Conservation (phyloP, 768 basidiomycete species). For the Cystobasidiopsis lactophilus region DNA sequence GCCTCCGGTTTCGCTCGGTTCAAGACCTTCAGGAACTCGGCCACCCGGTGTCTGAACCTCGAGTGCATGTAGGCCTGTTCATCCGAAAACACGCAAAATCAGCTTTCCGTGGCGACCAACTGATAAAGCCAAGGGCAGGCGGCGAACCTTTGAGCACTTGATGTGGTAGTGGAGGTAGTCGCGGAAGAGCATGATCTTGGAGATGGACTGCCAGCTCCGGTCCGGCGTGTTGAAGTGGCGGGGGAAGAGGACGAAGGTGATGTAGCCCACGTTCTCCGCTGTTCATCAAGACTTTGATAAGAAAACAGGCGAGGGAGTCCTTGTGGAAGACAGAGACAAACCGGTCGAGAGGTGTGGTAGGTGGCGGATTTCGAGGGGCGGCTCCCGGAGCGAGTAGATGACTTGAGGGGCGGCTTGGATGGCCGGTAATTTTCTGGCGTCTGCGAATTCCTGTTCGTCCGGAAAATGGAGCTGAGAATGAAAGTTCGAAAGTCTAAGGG, state of each 20-base stretch:
- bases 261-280: conserved; percentile 64
- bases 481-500: background rate
- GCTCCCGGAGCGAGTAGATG: conserved; percentile 77
- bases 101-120: conserved; percentile 22
- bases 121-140: background rate
- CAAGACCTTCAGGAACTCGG: conserved; percentile 62
- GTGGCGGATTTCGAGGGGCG: conserved; percentile 86
- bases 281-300: too few species aligned
- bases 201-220: conserved; percentile 56
- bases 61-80: conserved; percentile 95
- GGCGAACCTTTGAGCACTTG: conserved; percentile 33
- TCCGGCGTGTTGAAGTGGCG: conserved; percentile 64
- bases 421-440: conserved; percentile 76
- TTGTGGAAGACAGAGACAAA: too few species aligned
- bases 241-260: conserved; percentile 93
- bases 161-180: conserved; percentile 99
- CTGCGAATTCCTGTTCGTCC: conserved; percentile 68
- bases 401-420: conserved; percentile 97
- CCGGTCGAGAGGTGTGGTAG: conserved; percentile 47
- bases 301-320: too few species aligned
- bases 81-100: too few species aligned
- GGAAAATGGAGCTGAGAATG: background rate
- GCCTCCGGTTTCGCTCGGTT: conserved; percentile 91
- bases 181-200: conserved; percentile 86
- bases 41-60: conserved; percentile 76